Conservation (phyloP, 805 yeast species). For the Yarrowia deformans region DNA sequence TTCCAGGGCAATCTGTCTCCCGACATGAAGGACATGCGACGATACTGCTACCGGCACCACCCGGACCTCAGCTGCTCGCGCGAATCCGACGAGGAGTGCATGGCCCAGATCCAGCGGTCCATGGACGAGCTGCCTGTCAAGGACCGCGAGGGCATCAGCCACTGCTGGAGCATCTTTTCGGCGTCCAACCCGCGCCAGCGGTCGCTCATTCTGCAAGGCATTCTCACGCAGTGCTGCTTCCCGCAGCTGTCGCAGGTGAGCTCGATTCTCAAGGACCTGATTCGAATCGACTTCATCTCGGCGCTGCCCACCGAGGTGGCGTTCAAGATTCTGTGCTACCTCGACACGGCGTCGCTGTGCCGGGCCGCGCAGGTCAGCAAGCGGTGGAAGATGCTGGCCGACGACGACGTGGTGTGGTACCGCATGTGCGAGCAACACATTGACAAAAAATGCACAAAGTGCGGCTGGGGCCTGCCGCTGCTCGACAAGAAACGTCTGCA, state of each 20-base stretch:
- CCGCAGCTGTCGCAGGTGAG: conserved; percentile 90
- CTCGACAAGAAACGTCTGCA: conserved; percentile 73
- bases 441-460: conserved; percentile 94
- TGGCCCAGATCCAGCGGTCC: conserved; percentile 66
- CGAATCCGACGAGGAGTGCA: conserved; percentile 66
- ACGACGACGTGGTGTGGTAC: conserved; percentile 97
- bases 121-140: conserved; percentile 58
- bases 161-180: conserved; percentile 83
- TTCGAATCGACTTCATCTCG: conserved; percentile 86
- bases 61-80: conserved; percentile 83
- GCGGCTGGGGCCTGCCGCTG: conserved; percentile 98
- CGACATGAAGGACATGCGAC: conserved; percentile 35
- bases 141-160: conserved; percentile 79
- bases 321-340: conserved; percentile 80
- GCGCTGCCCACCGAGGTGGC: conserved; percentile 87
- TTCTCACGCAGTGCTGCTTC: conserved; percentile 89
- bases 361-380: conserved; percentile 91
- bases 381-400: conserved; percentile 88
- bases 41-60: conserved; percentile 89
- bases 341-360: conserved; percentile 93
- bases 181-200: conserved; percentile 77
- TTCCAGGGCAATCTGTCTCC: conserved; percentile 36
- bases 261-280: conserved; percentile 76
- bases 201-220: conserved; percentile 78
- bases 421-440: conserved; percentile 98